Conservation (phyloP, 306 rosid genomes). For the Prinsepia uniflora region DNA sequence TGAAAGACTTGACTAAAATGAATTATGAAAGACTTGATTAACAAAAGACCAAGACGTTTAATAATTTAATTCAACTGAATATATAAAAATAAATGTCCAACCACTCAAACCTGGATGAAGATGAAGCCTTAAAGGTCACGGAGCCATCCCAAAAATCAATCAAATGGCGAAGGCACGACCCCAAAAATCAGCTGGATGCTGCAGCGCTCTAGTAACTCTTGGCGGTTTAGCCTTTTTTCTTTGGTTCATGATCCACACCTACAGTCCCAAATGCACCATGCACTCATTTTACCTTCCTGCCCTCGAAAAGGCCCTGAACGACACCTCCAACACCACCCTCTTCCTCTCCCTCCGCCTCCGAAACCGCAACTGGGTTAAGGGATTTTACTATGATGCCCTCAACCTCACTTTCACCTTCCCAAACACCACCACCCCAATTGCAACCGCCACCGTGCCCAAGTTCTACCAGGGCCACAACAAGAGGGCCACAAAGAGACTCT, state of each 20-base stretch:
- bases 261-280: slow-evolving; percentile 49
- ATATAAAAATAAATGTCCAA: no score
- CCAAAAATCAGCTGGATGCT: no score
- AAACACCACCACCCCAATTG: slow-evolving; percentile 1
- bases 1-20: no score
- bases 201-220: no score
- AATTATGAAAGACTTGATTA: no score
- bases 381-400: slow-evolving; percentile 56
- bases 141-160: no score
- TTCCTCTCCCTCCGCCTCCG: slow-evolving; percentile 27
- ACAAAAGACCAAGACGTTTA: no score
- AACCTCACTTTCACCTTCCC: slow-evolving; percentile 30
- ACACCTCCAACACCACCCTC: slow-evolving; percentile 35
- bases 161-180: no score
- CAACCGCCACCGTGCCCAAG: slow-evolving; percentile 12
- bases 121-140: no score
- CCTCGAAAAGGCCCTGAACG: slow-evolving; percentile 49
- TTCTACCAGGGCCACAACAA: slow-evolving; percentile 84
- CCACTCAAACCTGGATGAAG: no score
- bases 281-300: slow-evolving; percentile 52
- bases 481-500: slow-evolving; percentile 33
- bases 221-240: slow-evolving; percentile 27
- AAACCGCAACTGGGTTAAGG: slow-evolving; percentile 67
- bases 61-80: no score
- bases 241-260: slow-evolving; percentile 44